Conservation (phyloP, 345 rosid species). For the Cardiospermum halicacabum region DNA sequence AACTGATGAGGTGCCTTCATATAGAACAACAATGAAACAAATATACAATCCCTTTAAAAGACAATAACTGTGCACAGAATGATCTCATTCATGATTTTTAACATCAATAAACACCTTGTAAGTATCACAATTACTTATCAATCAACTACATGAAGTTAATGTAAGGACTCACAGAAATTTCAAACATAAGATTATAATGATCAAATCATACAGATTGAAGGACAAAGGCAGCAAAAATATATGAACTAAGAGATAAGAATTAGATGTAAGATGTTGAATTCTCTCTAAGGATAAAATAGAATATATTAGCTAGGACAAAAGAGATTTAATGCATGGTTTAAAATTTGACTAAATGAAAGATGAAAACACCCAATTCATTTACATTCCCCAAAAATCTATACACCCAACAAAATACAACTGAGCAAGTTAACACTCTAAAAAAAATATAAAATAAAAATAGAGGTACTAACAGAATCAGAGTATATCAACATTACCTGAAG, state of each 20-base stretch:
- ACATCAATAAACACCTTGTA: neutral
- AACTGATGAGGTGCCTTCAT: neutral
- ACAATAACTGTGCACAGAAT: neutral
- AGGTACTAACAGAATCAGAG: neutral
- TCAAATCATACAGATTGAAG: neutral
- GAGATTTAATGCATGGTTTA: neutral
- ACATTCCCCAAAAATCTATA: neutral
- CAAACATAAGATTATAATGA: neutral
- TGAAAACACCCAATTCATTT: neutral
- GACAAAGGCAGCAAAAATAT: neutral
- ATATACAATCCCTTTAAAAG: neutral
- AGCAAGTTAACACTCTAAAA: neutral
- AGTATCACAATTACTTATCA: neutral
- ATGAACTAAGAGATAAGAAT: neutral
- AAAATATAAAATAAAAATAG: neutral
- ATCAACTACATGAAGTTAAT: neutral
- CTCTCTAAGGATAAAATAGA: neutral
- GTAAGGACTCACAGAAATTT: neutral
- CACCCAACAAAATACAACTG: neutral
- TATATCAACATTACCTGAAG: constrained; percentile 67
- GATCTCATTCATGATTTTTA: neutral
- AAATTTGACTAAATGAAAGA: neutral
- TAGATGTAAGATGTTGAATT: neutral
- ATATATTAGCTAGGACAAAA: neutral
- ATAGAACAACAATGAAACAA: neutral